A percentile compares a stretch with the other conserved stretches of the same genome.
Evolutionary conservation across 106 monocot genomes (phyloP).

Genomic region (Platanthera guangdongensis): DNA sequence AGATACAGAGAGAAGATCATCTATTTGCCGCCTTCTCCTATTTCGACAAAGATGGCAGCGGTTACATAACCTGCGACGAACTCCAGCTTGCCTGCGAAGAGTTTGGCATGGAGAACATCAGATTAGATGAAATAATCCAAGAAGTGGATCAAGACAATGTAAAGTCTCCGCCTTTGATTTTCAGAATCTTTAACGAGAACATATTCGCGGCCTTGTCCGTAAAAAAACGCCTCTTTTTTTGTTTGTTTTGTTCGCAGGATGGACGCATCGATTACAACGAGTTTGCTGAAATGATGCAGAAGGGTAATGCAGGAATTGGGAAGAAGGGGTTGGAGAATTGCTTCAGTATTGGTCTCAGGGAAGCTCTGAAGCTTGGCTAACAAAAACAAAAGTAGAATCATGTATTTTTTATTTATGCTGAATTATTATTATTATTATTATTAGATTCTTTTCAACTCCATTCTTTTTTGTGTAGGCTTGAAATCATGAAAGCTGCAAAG

Average conservation of each 20-base stretch:
- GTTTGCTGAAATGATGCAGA: slow-evolving; percentile 55
- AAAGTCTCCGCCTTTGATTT: slow-evolving; percentile 7
- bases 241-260: slow-evolving; percentile 28
- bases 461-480: slow-evolving; percentile 1
- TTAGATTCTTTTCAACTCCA: slow-evolving; percentile 1
- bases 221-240: not conserved
- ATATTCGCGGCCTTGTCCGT: not conserved
- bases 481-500: not conserved
- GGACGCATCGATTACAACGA: slow-evolving; percentile 50
- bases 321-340: slow-evolving; percentile 39
- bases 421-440: not conserved
- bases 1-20: slow-evolving; percentile 73
- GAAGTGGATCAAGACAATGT: slow-evolving; percentile 96
- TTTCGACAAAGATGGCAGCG: slow-evolving; percentile 91
- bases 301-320: slow-evolving; percentile 35
- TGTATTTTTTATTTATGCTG: not conserved
- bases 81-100: slow-evolving; percentile 89
- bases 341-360: slow-evolving; percentile 53
- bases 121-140: slow-evolving; percentile 75
- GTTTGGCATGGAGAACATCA: slow-evolving; percentile 65
- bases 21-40: slow-evolving; percentile 81
- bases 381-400: not conserved
- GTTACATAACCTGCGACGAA: slow-evolving; percentile 86
- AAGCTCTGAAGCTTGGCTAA: slow-evolving; percentile 37
- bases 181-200: not conserved